Conservation (phyloP, 306 rosid species). For the Begonia peltatifolia region DNA sequence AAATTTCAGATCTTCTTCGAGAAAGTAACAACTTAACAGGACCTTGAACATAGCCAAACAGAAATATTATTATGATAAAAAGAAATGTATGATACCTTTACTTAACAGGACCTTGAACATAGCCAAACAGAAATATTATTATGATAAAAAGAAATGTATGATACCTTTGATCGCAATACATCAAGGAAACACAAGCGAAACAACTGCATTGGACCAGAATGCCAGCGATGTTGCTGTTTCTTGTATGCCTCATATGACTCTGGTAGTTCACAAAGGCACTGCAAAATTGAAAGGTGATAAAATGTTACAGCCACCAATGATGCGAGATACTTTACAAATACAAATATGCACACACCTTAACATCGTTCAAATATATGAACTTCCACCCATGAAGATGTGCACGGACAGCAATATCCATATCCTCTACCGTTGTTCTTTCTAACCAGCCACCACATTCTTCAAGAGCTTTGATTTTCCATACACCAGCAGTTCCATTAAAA, state of each 20-base stretch:
- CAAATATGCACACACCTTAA: constrained; percentile 40
- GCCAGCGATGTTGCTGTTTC: constrained; percentile 99
- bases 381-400: constrained; percentile 99
- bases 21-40: too few relatives aligned
- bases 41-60: too few relatives aligned
- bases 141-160: constrained; percentile 4
- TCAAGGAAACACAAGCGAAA: constrained; percentile 80
- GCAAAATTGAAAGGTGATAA: constrained; percentile 25
- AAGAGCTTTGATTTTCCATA: constrained; percentile 91
- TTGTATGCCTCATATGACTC: constrained; percentile 96
- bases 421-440: constrained; percentile 96
- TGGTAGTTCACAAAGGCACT: constrained; percentile 99
- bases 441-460: constrained; percentile 99
- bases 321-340: constrained; percentile 8
- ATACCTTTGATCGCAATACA: constrained; percentile 85
- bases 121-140: background rate
- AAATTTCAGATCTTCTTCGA: too few relatives aligned
- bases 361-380: constrained; percentile 86
- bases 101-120: too few relatives aligned
- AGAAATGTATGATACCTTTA: constrained; percentile 42
- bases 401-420: constrained; percentile 98
- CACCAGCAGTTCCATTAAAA: constrained; percentile 96
- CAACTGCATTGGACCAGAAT: constrained; percentile 99
- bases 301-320: constrained; percentile 4
- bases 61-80: background rate